These are phyloP conservation scores for Drechslerella stenobrocha DNA, from an alignment of 2,329 filamentous ascomycete species.

Conservation along the genomic window DNA sequence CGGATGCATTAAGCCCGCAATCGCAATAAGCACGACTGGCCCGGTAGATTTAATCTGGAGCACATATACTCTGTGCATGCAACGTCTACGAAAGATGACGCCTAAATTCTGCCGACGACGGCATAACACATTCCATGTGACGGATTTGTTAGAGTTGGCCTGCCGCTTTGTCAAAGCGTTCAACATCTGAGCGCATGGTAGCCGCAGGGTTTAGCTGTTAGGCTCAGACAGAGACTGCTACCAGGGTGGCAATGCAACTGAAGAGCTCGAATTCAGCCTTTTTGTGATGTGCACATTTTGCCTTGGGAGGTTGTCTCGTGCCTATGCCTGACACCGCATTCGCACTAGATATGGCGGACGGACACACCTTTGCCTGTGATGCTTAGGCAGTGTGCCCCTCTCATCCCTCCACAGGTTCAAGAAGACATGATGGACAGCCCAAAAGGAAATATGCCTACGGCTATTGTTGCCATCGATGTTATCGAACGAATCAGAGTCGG, in stretches of 20 bases:
- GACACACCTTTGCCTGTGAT: too few relatives aligned
- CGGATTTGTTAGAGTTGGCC: conserved; percentile 2
- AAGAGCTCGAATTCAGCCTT: conserved; percentile 43
- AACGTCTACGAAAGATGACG: neutral
- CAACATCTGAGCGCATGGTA: conserved; percentile 24
- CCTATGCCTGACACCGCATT: too few relatives aligned
- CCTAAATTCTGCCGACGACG: neutral
- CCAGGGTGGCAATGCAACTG: neutral
- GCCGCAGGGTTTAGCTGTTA: conserved; percentile 6
- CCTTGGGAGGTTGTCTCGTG: conserved; percentile 2
- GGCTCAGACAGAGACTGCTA: too few relatives aligned
- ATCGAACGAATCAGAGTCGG: neutral
- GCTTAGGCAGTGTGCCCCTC: too few relatives aligned
- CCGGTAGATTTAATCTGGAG: too few relatives aligned
- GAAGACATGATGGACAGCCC: too few relatives aligned
- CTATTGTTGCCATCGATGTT: conserved; percentile 1
- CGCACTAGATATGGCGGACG: too few relatives aligned
- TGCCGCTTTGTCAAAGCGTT: conserved; percentile 40
- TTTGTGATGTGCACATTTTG: conserved; percentile 10
- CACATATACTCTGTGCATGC: too few relatives aligned
- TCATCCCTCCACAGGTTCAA: too few relatives aligned
- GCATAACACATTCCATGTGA: conserved; percentile 10
- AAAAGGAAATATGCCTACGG: neutral
- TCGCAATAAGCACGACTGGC: neutral
- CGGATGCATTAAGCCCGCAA: neutral